phyloP scores from a whole-genome alignment of 306 rosid genomes.

The Glycine tomentella region DNA sequence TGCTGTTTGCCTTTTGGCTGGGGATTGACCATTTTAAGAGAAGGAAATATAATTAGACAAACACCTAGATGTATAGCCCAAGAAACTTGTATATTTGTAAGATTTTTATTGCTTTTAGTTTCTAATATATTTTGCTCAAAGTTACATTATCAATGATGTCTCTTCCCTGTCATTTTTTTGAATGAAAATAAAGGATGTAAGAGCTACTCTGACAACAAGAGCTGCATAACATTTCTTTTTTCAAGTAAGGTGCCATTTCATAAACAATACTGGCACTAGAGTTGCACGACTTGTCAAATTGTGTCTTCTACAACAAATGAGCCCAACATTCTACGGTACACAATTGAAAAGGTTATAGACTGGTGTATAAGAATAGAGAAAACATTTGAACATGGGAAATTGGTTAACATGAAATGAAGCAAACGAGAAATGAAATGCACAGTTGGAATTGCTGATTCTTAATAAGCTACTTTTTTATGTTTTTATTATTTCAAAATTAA shows the following conservation, averaged over 20 bases:
- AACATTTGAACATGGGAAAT: too few relatives aligned
- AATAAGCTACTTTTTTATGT: too few relatives aligned
- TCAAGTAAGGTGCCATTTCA: background rate
- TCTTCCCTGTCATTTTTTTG: conserved; percentile 14
- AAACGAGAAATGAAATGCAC: too few relatives aligned
- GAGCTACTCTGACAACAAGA: background rate
- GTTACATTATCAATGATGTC: background rate
- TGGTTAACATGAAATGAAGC: too few relatives aligned
- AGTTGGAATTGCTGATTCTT: too few relatives aligned
- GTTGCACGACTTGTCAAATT: too few relatives aligned
- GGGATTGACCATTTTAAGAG: conserved; percentile 13
- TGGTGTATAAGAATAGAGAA: too few relatives aligned
- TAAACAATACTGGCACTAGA: background rate
- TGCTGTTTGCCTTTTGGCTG: background rate
- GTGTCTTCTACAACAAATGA: background rate
- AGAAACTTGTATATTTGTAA: background rate
- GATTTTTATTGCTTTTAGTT: background rate
- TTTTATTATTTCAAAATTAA: too few relatives aligned
- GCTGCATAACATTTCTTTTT: background rate
- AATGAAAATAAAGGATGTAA: background rate
- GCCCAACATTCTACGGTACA: too few relatives aligned
- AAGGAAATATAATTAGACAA: conserved; percentile 27
- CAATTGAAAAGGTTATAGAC: too few relatives aligned
- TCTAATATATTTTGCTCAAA: conserved; percentile 36
- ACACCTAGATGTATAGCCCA: conserved; percentile 15